These are phyloP conservation scores for Euphrasia confusa DNA, from an alignment of 257 asterid genomes.

Conservation along the genomic window DNA sequence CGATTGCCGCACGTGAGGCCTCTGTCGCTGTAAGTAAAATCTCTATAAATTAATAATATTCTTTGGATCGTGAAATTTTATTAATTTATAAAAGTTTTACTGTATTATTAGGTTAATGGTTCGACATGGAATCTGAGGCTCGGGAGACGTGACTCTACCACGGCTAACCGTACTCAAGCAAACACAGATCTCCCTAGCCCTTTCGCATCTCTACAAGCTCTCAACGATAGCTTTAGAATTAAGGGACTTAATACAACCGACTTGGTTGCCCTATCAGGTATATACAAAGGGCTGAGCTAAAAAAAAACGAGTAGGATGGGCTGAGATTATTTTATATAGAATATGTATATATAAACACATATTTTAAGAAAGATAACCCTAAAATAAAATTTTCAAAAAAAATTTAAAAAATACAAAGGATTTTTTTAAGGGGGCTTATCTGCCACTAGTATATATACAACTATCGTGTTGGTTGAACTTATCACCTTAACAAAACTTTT, in stretches of 20 bases:
- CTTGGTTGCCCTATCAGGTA: constrained; percentile 34
- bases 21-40: constrained; percentile 27
- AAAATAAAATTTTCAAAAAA: no score
- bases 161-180: constrained; percentile 31
- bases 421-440: no score
- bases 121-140: constrained; percentile 36
- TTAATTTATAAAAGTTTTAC: no score
- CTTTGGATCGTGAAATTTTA: no score
- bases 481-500: not conserved
- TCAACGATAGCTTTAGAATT: constrained; percentile 21
- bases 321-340: no score
- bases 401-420: no score
- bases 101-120: constrained; percentile 32
- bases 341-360: no score
- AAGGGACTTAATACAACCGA: constrained; percentile 35
- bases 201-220: constrained; percentile 15
- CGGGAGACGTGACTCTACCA: constrained; percentile 40
- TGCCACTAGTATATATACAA: no score
- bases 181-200: constrained; percentile 32
- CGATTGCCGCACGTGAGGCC: constrained; percentile 45
- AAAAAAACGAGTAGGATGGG: no score
- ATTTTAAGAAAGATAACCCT: no score
- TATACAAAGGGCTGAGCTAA: no score
- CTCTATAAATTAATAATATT: no score
- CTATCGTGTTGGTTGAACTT: not conserved